These are phyloP conservation scores for Tylopilus sp. DNA, from an alignment of 768 basidiomycete species.

Conservation along the genomic window DNA sequence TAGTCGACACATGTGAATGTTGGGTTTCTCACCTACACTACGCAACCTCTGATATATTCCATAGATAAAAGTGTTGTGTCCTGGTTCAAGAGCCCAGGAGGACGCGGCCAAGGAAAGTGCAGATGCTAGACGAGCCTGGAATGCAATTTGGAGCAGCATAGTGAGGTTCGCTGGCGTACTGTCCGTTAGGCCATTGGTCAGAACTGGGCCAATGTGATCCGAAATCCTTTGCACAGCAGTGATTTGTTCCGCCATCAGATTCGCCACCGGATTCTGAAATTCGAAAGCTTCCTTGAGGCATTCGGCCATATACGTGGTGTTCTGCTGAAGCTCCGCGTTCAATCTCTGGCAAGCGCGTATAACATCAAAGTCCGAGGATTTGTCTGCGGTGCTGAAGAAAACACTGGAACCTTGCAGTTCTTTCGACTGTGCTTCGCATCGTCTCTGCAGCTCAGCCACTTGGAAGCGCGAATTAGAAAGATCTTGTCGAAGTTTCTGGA, in stretches of 20 bases:
- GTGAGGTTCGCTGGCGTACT: background rate
- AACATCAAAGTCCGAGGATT: constrained; percentile 12
- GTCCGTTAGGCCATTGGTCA: background rate
- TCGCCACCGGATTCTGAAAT: background rate
- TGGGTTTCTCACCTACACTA: constrained; percentile 1
- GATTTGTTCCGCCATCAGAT: constrained; percentile 1
- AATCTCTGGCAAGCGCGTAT: constrained; percentile 5
- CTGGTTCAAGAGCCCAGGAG: constrained; percentile 8
- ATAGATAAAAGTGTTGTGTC: constrained; percentile 2
- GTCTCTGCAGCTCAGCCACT: constrained; percentile 4
- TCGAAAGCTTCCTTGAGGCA: background rate
- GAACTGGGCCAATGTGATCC: background rate
- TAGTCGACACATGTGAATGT: background rate
- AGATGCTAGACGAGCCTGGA: constrained; percentile 8
- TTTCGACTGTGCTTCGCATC: constrained; percentile 9
- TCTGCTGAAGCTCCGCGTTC: constrained; percentile 13
- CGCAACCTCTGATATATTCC: constrained; percentile 9
- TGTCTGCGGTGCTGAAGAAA: constrained; percentile 7
- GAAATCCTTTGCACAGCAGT: background rate
- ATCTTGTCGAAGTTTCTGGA: constrained; percentile 4
- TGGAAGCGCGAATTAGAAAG: background rate
- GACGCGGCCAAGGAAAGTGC: background rate
- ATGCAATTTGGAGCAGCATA: constrained; percentile 10
- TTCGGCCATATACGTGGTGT: constrained; percentile 9
- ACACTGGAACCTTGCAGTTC: constrained; percentile 8